Percentiles rank a stretch among this genome's conserved stretches.
phyloP scores from a whole-genome alignment of 2,329 filamentous ascomycete species.

The Hymenoscyphus infarciens region DNA sequence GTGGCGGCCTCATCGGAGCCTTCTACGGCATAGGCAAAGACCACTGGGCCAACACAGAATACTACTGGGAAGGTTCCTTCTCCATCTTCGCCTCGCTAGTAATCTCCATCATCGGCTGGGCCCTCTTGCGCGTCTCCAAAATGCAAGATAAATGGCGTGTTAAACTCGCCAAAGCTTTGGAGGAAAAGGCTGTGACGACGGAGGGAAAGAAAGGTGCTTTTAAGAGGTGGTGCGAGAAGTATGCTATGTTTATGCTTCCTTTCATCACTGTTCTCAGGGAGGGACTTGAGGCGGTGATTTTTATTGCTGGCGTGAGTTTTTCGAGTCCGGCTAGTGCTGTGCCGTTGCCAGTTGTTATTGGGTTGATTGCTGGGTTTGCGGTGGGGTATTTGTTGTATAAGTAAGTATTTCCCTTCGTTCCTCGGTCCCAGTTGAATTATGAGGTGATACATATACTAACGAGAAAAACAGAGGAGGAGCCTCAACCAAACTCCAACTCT shows the following conservation, averaged over 20 bases:
- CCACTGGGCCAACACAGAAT: constrained; percentile 63
- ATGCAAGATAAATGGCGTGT: constrained; percentile 84
- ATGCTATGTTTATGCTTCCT: constrained; percentile 81
- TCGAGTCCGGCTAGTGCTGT: constrained; percentile 71
- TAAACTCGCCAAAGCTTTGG: constrained; percentile 71
- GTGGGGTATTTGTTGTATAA: constrained; percentile 77
- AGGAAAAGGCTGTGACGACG: constrained; percentile 44
- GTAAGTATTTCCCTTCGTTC: constrained; percentile 49
- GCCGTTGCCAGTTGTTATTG: constrained; percentile 71
- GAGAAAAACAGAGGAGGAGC: constrained; percentile 51
- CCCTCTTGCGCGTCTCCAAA: constrained; percentile 76
- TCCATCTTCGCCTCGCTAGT: constrained; percentile 71
- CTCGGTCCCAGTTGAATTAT: neutral
- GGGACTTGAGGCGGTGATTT: constrained; percentile 81
- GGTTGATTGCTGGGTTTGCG: constrained; percentile 61
- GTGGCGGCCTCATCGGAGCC: constrained; percentile 58
- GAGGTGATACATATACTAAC: constrained; percentile 14
- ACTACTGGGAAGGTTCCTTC: constrained; percentile 80
- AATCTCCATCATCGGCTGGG: constrained; percentile 77
- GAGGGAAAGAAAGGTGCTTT: constrained; percentile 43
- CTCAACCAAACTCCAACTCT: constrained; percentile 64
- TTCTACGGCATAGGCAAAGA: constrained; percentile 65
- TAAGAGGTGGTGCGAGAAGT: constrained; percentile 68
- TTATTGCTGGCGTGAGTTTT: constrained; percentile 80
- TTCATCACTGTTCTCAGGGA: constrained; percentile 87